Evolutionary conservation across 208 protist genomes (phyloP), one percentile per base, ranked within the genome.

Genomic region (Acanthamoeba lenticulata): DNA sequence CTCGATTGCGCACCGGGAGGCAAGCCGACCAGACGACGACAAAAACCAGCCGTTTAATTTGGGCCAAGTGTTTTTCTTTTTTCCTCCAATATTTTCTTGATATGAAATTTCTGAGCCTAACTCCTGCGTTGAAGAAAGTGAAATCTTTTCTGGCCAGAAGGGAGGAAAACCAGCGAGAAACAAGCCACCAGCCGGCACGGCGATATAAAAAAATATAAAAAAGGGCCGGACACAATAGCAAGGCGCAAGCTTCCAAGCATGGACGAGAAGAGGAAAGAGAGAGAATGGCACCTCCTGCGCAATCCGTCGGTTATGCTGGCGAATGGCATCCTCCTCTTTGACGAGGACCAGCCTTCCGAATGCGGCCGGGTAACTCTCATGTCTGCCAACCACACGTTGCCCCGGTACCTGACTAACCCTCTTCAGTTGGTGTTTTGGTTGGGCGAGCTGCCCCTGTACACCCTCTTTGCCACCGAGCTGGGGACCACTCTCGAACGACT

Each of bases 361-460:
- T 81, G 72, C 72, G 72, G 72, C 34, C 72, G 72, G 1, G 72
- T 81, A 74, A 74, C 65, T 38, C 6, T 36, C n/a, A 69, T 29
- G 11, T 29, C 29, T 27, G 5, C 5, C 60, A 36, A 29, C 5
- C 29, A 69, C 29, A 36, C 29, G 29, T 27, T 69, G 29, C 19
- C 5, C 29, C 60, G 21, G 21, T 60, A 52, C 45, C 45, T 15
- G 9, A 15, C 45, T 52, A 5, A 17, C 45, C 15, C 9, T 40
- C 5, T 79, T 79, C 72, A 81, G 72, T 47, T 81, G 36, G 72
- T 81, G 15, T 81, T 81, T 27, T 81, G 72, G 72, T 38, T 81
- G 72, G 72, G 72, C 34, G 72, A 81, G 40, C 72, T 81, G 4
- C 72, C 72, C 19, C 34, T 24, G 1, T n/a, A 81, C 72, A 47